phyloP scores from a whole-genome alignment of 164 flowering plant genomes.

The Platanus orientalis region DNA sequence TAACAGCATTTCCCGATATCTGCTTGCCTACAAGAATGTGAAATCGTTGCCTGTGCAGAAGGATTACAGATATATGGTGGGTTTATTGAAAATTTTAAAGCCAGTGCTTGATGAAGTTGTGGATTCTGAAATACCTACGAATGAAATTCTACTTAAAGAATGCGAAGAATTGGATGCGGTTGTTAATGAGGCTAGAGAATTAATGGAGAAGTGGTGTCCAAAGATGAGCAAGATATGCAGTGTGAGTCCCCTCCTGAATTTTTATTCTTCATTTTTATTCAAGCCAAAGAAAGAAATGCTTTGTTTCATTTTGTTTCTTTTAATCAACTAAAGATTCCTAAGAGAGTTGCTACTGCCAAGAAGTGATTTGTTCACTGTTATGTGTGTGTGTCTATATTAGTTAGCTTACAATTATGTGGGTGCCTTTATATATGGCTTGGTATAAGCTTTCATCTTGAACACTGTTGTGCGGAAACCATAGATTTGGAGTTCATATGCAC shows the following conservation, averaged over 20 bases:
- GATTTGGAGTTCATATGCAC: too few relatives aligned
- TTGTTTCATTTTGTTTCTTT: neutral
- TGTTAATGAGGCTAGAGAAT: slow-evolving; percentile 80
- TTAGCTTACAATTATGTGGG: too few relatives aligned
- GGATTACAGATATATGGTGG: slow-evolving; percentile 39
- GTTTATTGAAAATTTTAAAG: slow-evolving; percentile 62
- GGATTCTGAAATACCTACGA: slow-evolving; percentile 36
- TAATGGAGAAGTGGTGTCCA: slow-evolving; percentile 71
- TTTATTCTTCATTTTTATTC: neutral
- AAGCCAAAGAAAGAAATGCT: neutral
- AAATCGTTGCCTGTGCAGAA: slow-evolving; percentile 46
- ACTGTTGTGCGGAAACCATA: too few relatives aligned
- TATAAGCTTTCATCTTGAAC: too few relatives aligned
- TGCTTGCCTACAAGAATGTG: slow-evolving; percentile 54
- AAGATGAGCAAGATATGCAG: slow-evolving; percentile 72
- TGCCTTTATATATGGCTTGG: too few relatives aligned
- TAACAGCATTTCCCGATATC: slow-evolving; percentile 83
- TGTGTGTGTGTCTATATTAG: too few relatives aligned
- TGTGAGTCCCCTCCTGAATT: slow-evolving; percentile 39
- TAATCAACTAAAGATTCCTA: neutral
- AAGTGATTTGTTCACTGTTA: too few relatives aligned
- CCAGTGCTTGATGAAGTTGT: slow-evolving; percentile 70
- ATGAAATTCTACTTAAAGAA: slow-evolving; percentile 47
- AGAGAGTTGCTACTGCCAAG: too few relatives aligned
- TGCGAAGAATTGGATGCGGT: slow-evolving; percentile 69